Evolutionary conservation across 169 alveolate species (phyloP).

Genomic region (Prorocentrum cordatum): DNA sequence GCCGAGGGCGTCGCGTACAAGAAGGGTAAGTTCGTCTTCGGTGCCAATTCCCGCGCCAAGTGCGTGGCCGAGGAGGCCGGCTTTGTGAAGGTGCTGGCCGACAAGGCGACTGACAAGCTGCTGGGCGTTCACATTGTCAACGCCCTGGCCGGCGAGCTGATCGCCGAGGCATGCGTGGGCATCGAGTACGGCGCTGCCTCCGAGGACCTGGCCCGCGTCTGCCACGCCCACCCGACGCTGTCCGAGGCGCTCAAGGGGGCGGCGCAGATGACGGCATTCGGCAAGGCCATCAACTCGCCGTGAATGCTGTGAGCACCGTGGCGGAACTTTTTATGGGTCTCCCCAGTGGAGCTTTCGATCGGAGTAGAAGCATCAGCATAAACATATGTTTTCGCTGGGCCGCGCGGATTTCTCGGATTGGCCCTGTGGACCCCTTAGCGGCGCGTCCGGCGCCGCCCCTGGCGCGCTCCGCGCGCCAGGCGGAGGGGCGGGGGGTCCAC

Average conservation of each 20-base stretch:
- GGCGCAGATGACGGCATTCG: conserved; percentile 46
- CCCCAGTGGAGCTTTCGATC: no score
- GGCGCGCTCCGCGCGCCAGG: no score
- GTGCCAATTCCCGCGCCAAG: conserved; percentile 93
- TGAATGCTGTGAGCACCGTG: no score
- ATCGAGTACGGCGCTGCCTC: conserved; percentile 67
- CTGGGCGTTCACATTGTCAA: conserved; percentile 97
- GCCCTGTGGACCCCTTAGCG: no score
- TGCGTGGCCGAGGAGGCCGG: conserved; percentile 93
- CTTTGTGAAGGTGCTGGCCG: conserved; percentile 80
- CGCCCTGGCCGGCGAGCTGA: conserved; percentile 92
- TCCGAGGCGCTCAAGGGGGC: conserved; percentile 85
- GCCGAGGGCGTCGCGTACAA: conserved; percentile 80
- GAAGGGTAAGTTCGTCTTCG: conserved; percentile 90
- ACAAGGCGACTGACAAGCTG: conserved; percentile 71
- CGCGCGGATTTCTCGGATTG: no score
- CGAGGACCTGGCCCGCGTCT: conserved; percentile 78
- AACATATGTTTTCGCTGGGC: no score
- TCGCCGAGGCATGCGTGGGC: conserved; percentile 78
- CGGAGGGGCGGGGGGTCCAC: no score
- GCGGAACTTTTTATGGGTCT: no score
- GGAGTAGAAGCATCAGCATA: no score
- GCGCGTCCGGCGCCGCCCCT: no score
- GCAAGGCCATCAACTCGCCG: conserved; percentile 52
- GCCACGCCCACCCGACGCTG: conserved; percentile 98